phyloP scores from a whole-genome alignment of 768 basidiomycete genomes.

The Omphalotus guepiniiformis region DNA sequence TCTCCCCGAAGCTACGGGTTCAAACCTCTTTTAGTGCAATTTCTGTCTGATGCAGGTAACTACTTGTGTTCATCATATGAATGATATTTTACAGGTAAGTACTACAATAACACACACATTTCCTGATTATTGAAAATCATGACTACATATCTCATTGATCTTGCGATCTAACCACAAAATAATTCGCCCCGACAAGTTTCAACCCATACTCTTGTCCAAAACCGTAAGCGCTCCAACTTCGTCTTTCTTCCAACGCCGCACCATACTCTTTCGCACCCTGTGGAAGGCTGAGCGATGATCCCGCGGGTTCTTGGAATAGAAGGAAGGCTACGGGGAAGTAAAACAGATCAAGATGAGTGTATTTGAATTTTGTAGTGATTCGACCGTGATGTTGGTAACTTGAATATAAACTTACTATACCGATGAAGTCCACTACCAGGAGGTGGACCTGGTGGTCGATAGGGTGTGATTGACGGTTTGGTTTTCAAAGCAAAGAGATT shows the following conservation, averaged over 20 bases:
- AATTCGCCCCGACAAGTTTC: conserved; percentile 57
- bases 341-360: neutral
- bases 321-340: conserved; percentile 40
- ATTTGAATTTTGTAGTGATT: neutral
- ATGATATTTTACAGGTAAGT: too few species aligned
- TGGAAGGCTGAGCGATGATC: conserved; percentile 35
- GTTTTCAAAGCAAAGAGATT: conserved; percentile 37
- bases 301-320: conserved; percentile 54
- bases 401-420: conserved; percentile 42
- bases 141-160: conserved; percentile 7
- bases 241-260: conserved; percentile 38
- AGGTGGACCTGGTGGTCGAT: conserved; percentile 52
- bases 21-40: too few species aligned
- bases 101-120: too few species aligned
- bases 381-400: neutral
- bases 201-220: conserved; percentile 51
- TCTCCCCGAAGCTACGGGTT: too few species aligned
- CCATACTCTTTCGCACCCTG: conserved; percentile 42
- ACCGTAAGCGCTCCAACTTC: conserved; percentile 49
- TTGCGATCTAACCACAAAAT: conserved; percentile 39
- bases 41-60: too few species aligned
- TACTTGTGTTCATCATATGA: too few species aligned
- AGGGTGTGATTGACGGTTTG: conserved; percentile 47
- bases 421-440: conserved; percentile 52
- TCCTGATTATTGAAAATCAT: too few species aligned